Percentiles rank a stretch among this genome's conserved stretches.
These are phyloP conservation scores for Exserohilum rostratum DNA, from an alignment of 2,329 filamentous ascomycete species.

Conservation along the genomic window DNA sequence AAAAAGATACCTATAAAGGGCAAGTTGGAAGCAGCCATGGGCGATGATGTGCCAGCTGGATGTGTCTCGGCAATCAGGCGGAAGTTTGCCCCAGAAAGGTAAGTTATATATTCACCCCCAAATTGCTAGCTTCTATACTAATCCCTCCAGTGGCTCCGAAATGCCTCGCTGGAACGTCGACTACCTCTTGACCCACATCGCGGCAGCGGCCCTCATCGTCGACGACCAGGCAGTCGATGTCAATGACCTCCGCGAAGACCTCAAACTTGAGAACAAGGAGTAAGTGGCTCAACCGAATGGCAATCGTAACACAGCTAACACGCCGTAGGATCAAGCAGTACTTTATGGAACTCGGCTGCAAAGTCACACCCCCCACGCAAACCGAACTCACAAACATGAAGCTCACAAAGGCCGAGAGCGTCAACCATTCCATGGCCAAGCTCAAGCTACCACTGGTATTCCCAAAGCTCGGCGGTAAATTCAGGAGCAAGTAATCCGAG, in stretches of 20 bases:
- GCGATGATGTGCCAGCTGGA: constrained; percentile 32
- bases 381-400: constrained; percentile 58
- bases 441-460: constrained; percentile 81
- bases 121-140: constrained; percentile 3
- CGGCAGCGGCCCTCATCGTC: constrained; percentile 71
- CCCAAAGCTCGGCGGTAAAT: constrained; percentile 62
- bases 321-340: constrained; percentile 65
- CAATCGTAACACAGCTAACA: constrained; percentile 11
- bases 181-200: constrained; percentile 74
- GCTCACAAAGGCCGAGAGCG: constrained; percentile 65
- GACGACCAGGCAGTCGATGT: constrained; percentile 77
- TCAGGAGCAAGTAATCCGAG: not conserved
- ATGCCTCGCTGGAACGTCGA: constrained; percentile 76
- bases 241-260: constrained; percentile 71
- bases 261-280: constrained; percentile 72
- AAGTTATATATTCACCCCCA: constrained; percentile 12
- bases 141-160: constrained; percentile 46
- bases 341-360: constrained; percentile 77
- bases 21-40: constrained; percentile 70
- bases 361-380: constrained; percentile 57
- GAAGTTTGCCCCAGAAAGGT: constrained; percentile 62
- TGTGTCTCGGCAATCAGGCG: constrained; percentile 54
- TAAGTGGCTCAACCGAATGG: constrained; percentile 35
- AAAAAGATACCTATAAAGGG: constrained; percentile 65
- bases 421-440: constrained; percentile 69